These are phyloP conservation scores for Serendipita sp. DNA, from an alignment of 768 basidiomycete species.

Conservation along the genomic window DNA sequence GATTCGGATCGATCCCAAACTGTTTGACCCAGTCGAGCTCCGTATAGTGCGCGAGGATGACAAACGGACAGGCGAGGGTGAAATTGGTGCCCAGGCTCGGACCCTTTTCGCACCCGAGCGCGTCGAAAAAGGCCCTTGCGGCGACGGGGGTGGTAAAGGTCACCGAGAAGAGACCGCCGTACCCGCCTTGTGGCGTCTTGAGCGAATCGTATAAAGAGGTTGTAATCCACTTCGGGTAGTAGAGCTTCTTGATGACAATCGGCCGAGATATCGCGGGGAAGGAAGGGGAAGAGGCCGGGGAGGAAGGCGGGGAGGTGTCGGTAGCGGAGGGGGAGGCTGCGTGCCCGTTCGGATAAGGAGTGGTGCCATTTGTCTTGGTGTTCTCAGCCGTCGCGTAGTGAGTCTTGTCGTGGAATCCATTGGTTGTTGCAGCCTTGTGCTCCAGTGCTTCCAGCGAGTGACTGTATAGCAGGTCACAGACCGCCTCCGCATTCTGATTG, in stretches of 20 bases:
- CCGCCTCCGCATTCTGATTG: constrained; percentile 65
- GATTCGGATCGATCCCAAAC: constrained; percentile 68
- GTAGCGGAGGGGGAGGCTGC: not conserved
- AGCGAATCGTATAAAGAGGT: constrained; percentile 43
- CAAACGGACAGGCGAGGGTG: constrained; percentile 87
- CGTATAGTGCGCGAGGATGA: constrained; percentile 75
- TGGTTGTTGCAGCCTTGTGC: not conserved
- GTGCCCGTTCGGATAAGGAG: too few relatives aligned
- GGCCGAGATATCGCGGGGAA: not conserved
- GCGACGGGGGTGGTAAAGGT: constrained; percentile 59
- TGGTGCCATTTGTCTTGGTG: too few relatives aligned
- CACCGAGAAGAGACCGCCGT: constrained; percentile 76
- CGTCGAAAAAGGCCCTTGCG: constrained; percentile 70
- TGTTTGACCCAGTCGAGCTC: constrained; percentile 86
- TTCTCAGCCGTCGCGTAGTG: too few relatives aligned
- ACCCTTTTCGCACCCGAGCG: constrained; percentile 71
- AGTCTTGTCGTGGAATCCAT: too few relatives aligned
- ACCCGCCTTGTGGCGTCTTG: constrained; percentile 38
- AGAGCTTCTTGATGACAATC: constrained; percentile 63
- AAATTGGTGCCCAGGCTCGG: constrained; percentile 92
- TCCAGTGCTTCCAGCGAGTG: constrained; percentile 27
- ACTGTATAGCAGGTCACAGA: constrained; percentile 63
- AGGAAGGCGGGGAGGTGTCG: too few relatives aligned
- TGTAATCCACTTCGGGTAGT: constrained; percentile 76
- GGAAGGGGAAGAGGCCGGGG: too few relatives aligned